Base-by-base conservation (phyloP, 371 early-diverging fungal species). In the Mucor saturninus region DNA sequence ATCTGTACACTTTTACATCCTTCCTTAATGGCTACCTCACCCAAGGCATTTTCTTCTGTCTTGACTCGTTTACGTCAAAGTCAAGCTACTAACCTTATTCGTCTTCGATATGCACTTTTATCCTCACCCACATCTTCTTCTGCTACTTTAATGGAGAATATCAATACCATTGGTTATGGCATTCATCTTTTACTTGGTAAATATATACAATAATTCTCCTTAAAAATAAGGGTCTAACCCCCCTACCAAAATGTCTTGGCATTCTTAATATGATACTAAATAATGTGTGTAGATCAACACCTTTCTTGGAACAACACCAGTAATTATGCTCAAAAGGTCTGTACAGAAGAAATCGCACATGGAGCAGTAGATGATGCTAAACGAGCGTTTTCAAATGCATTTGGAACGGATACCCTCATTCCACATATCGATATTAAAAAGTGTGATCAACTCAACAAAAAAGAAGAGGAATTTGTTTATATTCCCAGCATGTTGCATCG, bases 401-500 rank as follows among this genome's bases (percentile, higher is more conserved):
- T 61, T 26, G 59, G 69, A 5, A 40, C 28, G 2, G 62, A 62
- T 9, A 50, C 43, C 0, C 15, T 43, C 6, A 65, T 65, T 11
- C 75, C 78, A 13, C 15, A 54, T 7, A 64, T 77, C 5, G 59
- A 56, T 5, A 69, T 71, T 55, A 62, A 66, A 26, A 49, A 31
- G 54, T 21, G 21, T 21, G 54, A 53, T 13, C 39, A 45, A 56
- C 39, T 32, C 13, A 50, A 31, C 29, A 62, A 57, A 21, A 35
- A 50, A 29, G 48, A 61, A 4, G 68, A 83, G 9, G 74, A 84
- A 5, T 77, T 89, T 28, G 83, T 81, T 5, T 87, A 85, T 64
- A 79, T 89, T 29, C 88, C 87, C 4, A 83, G 80, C 48, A 72
- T 87, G 49, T 73, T 92, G 35, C 85, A 90, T 68, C 81, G 89